Conservation (phyloP, 345 rosid genomes). For the Physaria fendleri region DNA sequence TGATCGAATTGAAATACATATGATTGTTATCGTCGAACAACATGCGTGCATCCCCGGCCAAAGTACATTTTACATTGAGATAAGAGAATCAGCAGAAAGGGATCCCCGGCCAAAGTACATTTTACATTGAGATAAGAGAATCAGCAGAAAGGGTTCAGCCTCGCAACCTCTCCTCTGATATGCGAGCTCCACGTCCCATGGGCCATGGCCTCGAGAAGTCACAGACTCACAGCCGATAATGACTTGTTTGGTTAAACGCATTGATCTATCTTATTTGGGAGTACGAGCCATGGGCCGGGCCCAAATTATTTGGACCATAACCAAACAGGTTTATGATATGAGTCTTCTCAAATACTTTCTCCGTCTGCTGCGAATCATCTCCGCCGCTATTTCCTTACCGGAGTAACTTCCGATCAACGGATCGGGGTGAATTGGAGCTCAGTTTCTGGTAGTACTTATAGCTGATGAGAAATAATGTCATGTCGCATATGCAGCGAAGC, state of each 20-base stretch:
- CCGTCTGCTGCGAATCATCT: background rate
- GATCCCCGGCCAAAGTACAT: background rate
- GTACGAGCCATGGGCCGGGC: conserved; percentile 12
- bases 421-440: conserved; percentile 3
- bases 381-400: background rate
- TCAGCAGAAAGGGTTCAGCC: conserved; percentile 16
- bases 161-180: conserved; percentile 26
- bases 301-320: background rate
- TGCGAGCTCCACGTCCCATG: background rate
- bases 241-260: background rate
- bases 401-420: conserved; percentile 12
- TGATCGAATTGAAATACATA: background rate
- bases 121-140: too few species aligned
- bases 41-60: background rate
- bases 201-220: background rate
- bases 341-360: background rate
- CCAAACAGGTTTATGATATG: conserved; percentile 9
- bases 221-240: background rate
- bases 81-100: too few species aligned
- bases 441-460: background rate
- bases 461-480: conserved; percentile 15
- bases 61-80: background rate
- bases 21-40: background rate
- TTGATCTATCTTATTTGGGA: background rate
- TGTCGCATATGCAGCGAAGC: conserved; percentile 30